Percentiles rank a stretch among this genome's conserved stretches.
phyloP scores from a whole-genome alignment of 495 filamentous ascomycete species.

The Tuber borchii region DNA sequence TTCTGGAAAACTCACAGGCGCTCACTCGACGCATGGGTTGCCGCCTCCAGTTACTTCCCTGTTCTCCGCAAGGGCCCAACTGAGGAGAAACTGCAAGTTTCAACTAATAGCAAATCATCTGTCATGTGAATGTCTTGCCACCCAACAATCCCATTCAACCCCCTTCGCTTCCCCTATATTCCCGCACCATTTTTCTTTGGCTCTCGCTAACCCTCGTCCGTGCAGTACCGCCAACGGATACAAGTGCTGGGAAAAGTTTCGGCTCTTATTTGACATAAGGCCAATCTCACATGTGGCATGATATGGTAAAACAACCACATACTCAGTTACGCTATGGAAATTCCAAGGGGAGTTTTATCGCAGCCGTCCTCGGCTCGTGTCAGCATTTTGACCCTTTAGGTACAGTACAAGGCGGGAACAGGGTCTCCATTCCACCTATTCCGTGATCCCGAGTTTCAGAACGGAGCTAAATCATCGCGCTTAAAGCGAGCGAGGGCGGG shows the following conservation, averaged over 20 bases:
- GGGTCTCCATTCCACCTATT: neutral
- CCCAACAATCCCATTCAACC: neutral
- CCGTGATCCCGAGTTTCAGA: neutral
- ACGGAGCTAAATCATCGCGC: neutral
- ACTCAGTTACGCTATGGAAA: neutral
- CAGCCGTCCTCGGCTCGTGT: neutral
- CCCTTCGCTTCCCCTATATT: neutral
- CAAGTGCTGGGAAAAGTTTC: neutral
- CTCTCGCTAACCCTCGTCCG: neutral
- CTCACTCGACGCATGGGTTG: neutral
- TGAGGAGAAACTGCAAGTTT: neutral
- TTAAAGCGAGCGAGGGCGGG: neutral
- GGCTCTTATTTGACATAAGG: neutral
- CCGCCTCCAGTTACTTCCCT: too few species aligned
- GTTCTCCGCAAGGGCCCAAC: neutral
- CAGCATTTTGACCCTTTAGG: neutral
- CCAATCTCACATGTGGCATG: neutral
- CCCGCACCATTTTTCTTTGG: neutral
- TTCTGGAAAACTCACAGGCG: neutral
- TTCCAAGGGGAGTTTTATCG: neutral
- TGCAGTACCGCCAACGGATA: neutral
- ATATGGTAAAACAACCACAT: neutral
- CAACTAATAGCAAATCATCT: neutral
- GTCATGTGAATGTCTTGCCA: neutral
- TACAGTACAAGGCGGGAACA: too few species aligned